Evolutionary conservation across 148 eudicot genomes (phyloP).

Genomic region (Camellia granthamiana): DNA sequence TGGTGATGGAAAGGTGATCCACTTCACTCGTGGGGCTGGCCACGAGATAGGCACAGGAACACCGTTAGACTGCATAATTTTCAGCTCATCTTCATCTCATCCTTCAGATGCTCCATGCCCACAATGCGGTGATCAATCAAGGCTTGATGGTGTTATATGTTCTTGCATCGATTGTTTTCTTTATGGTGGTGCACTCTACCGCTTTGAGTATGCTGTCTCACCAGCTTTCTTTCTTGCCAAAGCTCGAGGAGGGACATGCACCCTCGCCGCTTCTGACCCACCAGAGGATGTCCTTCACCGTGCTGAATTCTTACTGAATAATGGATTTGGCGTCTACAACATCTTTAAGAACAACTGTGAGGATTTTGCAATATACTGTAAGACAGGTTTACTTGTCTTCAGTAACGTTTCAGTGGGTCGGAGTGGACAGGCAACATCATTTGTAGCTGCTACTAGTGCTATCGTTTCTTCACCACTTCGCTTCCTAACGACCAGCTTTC

Average conservation of each 20-base stretch:
- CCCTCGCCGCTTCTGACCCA: constrained; percentile 71
- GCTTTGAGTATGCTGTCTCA: constrained; percentile 57
- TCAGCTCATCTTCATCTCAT: constrained; percentile 64
- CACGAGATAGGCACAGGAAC: constrained; percentile 93
- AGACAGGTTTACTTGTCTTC: constrained; percentile 72
- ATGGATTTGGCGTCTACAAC: constrained; percentile 84
- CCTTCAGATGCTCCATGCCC: constrained; percentile 48
- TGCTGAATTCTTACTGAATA: constrained; percentile 61
- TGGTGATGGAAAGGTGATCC: constrained; percentile 81
- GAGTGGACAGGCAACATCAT: constrained; percentile 81
- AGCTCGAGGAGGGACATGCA: constrained; percentile 93
- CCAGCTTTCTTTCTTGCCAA: constrained; percentile 65
- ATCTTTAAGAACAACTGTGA: constrained; percentile 95
- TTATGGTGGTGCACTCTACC: constrained; percentile 68
- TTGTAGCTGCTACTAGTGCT: constrained; percentile 63
- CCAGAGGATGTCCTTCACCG: constrained; percentile 68
- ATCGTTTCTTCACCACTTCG: constrained; percentile 72
- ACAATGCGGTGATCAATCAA: constrained; percentile 70
- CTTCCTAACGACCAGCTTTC: constrained; percentile 55
- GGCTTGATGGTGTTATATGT: constrained; percentile 61
- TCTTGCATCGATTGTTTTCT: constrained; percentile 95
- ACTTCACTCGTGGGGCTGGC: constrained; percentile 83
- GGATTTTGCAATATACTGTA: constrained; percentile 85
- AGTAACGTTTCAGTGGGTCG: constrained; percentile 67
- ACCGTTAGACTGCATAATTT: constrained; percentile 55